phyloP scores from a whole-genome alignment of 169 alveolate species.

The Hammondia hammondi region DNA sequence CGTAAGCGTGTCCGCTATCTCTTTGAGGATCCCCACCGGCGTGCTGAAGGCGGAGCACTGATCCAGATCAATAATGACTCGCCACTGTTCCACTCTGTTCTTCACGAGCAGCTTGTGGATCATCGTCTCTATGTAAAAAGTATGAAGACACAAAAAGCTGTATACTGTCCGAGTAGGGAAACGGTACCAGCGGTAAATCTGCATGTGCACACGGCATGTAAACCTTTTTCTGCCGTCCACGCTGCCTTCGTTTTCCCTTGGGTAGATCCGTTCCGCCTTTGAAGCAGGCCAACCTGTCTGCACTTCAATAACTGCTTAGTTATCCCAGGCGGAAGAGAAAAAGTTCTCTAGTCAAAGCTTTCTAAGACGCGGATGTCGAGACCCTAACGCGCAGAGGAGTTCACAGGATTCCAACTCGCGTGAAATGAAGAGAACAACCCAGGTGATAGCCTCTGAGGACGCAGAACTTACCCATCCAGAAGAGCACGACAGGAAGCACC shows the following conservation, averaged over 20 bases:
- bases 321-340: too few species aligned
- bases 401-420: too few species aligned
- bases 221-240: too few species aligned
- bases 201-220: constrained; percentile 26
- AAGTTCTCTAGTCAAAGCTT: too few species aligned
- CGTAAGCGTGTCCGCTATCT: constrained; percentile 73
- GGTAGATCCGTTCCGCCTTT: too few species aligned
- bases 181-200: constrained; percentile 51
- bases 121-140: constrained; percentile 70
- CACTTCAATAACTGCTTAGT: too few species aligned
- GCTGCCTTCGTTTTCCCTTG: too few species aligned
- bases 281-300: too few species aligned
- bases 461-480: constrained; percentile 73
- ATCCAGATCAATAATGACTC: constrained; percentile 78
- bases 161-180: neutral
- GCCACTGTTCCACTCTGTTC: constrained; percentile 81
- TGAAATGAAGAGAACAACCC: too few species aligned
- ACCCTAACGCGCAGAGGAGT: too few species aligned
- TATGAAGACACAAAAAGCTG: neutral
- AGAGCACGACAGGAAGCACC: constrained; percentile 60
- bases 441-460: too few species aligned
- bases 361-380: too few species aligned
- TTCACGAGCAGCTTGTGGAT: constrained; percentile 76
- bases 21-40: constrained; percentile 75
- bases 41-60: constrained; percentile 73